Conservation (phyloP, 352 stramenopile genomes). For the Phytophthora kernoviae region DNA sequence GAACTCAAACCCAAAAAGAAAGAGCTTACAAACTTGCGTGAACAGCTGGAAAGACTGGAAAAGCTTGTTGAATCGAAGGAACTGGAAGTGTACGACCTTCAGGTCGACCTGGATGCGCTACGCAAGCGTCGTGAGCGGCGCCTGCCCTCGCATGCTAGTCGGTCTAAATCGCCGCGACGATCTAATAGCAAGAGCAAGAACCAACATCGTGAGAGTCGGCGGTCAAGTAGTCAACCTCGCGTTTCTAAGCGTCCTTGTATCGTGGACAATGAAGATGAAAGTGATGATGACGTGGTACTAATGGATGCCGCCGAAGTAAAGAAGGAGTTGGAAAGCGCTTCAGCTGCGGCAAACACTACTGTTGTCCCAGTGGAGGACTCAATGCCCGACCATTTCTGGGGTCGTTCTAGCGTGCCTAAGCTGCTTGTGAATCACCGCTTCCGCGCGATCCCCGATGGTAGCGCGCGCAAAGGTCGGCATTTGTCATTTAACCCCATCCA, state of each 20-base stretch:
- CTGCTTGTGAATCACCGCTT: conserved; percentile 72
- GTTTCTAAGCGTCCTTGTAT: conserved; percentile 64
- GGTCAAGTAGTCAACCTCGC: conserved; percentile 39
- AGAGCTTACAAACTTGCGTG: conserved; percentile 46
- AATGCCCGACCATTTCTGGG: conserved; percentile 81
- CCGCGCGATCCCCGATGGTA: conserved; percentile 63
- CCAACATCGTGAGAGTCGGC: conserved; percentile 24
- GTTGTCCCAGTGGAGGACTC: conserved; percentile 43
- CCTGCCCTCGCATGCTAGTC: conserved; percentile 19
- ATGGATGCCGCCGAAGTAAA: conserved; percentile 54
- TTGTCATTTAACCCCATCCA: conserved; percentile 79
- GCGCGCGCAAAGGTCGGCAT: conserved; percentile 70
- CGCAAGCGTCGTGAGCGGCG: conserved; percentile 54
- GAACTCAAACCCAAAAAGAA: conserved; percentile 50
- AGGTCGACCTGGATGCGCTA: conserved; percentile 66
- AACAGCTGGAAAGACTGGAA: conserved; percentile 40
- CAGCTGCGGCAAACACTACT: conserved; percentile 11
- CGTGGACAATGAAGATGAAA: conserved; percentile 70
- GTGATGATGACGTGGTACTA: conserved; percentile 62
- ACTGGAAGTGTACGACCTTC: conserved; percentile 70
- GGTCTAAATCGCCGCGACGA: conserved; percentile 14
- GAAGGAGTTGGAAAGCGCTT: conserved; percentile 26
- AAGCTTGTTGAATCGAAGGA: conserved; percentile 54
- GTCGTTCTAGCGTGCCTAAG: conserved; percentile 63
- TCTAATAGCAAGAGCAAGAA: conserved; percentile 27